Conservation (phyloP, 2,329 filamentous ascomycete species). For the Chaetomium globosum region DNA sequence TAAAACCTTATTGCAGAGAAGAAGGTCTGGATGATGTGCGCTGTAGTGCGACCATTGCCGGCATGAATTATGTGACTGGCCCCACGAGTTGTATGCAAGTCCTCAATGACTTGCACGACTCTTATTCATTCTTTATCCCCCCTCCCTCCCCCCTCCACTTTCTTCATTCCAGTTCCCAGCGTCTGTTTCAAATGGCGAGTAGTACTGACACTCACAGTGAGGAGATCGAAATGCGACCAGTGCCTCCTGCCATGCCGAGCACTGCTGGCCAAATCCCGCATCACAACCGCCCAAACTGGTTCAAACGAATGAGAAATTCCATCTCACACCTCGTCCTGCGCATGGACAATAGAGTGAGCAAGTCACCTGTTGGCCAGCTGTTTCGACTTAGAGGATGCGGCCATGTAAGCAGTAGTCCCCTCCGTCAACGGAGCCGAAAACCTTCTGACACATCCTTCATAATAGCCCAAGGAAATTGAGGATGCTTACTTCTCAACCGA, state of each 20-base stretch:
- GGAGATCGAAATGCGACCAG: slow-evolving; percentile 28
- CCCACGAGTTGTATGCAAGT: background rate
- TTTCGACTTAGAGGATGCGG: slow-evolving; percentile 70
- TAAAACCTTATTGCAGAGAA: background rate
- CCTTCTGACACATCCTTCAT: background rate
- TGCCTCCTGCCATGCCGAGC: background rate
- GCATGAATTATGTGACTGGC: background rate
- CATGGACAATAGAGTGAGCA: slow-evolving; percentile 18
- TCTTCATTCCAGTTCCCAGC: no score
- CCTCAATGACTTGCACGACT: background rate
- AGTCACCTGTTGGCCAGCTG: slow-evolving; percentile 56
- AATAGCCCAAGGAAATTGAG: slow-evolving; percentile 61
- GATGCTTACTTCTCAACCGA: slow-evolving; percentile 75
- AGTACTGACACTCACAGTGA: slow-evolving; percentile 21
- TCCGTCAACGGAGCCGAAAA: background rate
- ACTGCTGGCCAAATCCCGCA: background rate
- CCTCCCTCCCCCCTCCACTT: background rate
- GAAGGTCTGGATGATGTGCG: background rate
- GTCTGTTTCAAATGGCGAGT: background rate
- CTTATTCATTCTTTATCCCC: background rate
- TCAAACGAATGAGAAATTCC: background rate
- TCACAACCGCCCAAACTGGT: background rate
- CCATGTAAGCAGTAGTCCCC: slow-evolving; percentile 57
- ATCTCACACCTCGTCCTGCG: slow-evolving; percentile 6
- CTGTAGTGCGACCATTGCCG: slow-evolving; percentile 7